A percentile compares a stretch with the other conserved stretches of the same genome.
Conservation (phyloP, 805 yeast genomes). For the Nakazawaea holstii region DNA sequence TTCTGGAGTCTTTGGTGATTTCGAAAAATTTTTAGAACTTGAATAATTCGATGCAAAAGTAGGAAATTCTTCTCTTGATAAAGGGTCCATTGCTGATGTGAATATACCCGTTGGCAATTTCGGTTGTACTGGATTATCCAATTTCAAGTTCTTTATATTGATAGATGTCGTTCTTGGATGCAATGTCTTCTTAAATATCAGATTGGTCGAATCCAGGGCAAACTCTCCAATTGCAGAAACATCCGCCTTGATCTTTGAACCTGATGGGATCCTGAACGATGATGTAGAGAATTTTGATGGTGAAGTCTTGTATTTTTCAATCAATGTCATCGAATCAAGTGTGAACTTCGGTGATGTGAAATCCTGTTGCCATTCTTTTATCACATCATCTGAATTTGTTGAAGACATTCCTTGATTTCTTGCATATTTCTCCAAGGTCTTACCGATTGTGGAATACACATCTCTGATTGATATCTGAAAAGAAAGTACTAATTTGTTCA, state of each 20-base stretch:
- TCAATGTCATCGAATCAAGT: conserved; percentile 31
- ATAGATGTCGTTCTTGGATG: conserved; percentile 24
- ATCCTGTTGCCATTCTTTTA: conserved; percentile 32
- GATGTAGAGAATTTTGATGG: conserved; percentile 14
- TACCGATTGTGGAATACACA: conserved; percentile 26
- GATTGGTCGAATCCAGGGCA: conserved; percentile 23
- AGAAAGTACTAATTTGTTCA: conserved; percentile 34
- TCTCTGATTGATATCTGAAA: conserved; percentile 33
- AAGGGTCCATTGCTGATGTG: conserved; percentile 16
- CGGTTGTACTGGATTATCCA: conserved; percentile 31
- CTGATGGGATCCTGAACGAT: conserved; percentile 21
- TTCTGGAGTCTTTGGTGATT: neutral
- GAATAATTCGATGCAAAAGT: neutral
- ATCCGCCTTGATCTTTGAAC: conserved; percentile 4
- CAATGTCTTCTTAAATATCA: conserved; percentile 25
- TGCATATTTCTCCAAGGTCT: conserved; percentile 23
- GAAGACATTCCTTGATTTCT: conserved; percentile 26
- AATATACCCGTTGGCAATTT: conserved; percentile 27
- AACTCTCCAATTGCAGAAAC: conserved; percentile 19
- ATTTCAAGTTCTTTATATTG: conserved; percentile 17
- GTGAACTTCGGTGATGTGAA: conserved; percentile 29
- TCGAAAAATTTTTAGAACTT: neutral
- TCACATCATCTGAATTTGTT: conserved; percentile 18
- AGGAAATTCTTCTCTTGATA: neutral
- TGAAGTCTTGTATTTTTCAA: conserved; percentile 27